Evolutionary conservation across 1,139 yeast genomes (phyloP).

Genomic region (Meyerozyma carpophila): DNA sequence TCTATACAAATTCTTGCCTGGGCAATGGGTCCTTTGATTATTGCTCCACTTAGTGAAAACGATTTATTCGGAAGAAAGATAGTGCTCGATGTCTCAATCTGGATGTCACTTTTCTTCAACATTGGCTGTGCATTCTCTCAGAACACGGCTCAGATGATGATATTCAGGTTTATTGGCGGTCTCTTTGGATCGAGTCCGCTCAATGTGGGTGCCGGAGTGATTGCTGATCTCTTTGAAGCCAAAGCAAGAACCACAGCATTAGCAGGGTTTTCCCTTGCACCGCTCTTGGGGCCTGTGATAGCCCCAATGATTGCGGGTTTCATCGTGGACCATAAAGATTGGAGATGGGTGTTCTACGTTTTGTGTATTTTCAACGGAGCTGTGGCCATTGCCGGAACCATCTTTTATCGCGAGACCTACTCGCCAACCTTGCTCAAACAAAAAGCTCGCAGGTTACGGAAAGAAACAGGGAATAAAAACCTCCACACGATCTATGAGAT

Average conservation of each 20-base stretch:
- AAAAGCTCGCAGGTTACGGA: conserved; percentile 41
- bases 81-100: conserved; percentile 32
- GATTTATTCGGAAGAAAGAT: conserved; percentile 37
- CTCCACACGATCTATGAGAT: conserved; percentile 56
- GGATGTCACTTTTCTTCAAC: conserved; percentile 18
- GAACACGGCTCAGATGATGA: conserved; percentile 23
- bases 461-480: conserved; percentile 48
- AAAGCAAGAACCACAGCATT: conserved; percentile 33
- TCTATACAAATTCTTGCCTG: conserved; percentile 43
- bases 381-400: conserved; percentile 37
- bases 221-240: conserved; percentile 30
- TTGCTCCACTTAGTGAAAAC: conserved; percentile 43
- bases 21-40: conserved; percentile 42
- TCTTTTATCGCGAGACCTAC: conserved; percentile 51
- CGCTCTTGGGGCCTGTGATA: conserved; percentile 46
- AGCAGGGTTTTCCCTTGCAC: conserved; percentile 40
- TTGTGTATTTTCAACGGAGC: conserved; percentile 50
- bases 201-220: conserved; percentile 43
- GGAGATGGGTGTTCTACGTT: conserved; percentile 66
- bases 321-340: conserved; percentile 40
- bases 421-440: conserved; percentile 47
- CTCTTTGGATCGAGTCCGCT: conserved; percentile 26
- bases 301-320: conserved; percentile 59
- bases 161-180: conserved; percentile 24
- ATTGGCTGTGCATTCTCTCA: conserved; percentile 12